Base-by-base conservation (phyloP, 2,329 filamentous ascomycete genomes). In the Colletotrichum theobromicola region DNA sequence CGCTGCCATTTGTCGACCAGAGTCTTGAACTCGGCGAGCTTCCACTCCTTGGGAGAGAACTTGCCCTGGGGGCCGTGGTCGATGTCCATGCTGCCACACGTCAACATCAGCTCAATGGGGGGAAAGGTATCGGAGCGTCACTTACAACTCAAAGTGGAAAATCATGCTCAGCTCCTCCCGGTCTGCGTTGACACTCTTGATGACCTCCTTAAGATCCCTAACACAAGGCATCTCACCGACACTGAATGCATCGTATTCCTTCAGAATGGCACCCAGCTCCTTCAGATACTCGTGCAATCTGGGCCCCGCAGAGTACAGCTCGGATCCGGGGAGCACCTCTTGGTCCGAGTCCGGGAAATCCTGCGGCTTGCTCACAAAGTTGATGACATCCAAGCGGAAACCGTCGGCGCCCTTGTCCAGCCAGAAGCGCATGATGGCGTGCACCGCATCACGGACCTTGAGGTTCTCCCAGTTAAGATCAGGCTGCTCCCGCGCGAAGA, bases 381-480 rank as follows among this genome's bases (percentile, higher is more conserved):
- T 93, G 82, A 93, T 92, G 55, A 92, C 91, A 77, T 93, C 91
- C 84, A 93, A 89, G 46, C 92, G 88, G 84, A 93, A 94, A 5
- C 92, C 92, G 72, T 92, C 89, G 1, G 90, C 89, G 3, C 93
- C 93, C 50, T 90, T 90, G 75, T 94, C 87, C 3, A 95, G 88
- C 94, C 94, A 95, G 83, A 95, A 95, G 26, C 89, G 88, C 87
- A 94, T 93, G 26, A 92, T 88, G 53, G 92, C 87, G 80, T 94
- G 92, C 3, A 94, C 91, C 3, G 92, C 92, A 70, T 89, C 83
- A 37, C 93, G 89, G 4, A 94, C 91, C 1, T 88, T 88, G 0
- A 88, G 87, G 78, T 93, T 93, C 80, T 95, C 92, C 93, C 93
- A 95, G 84, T 95, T 95, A 53, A 96, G 88, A 77, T 95, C 94